phyloP scores from a whole-genome alignment of 2,329 filamentous ascomycete species.

The Alternaria sp. region DNA sequence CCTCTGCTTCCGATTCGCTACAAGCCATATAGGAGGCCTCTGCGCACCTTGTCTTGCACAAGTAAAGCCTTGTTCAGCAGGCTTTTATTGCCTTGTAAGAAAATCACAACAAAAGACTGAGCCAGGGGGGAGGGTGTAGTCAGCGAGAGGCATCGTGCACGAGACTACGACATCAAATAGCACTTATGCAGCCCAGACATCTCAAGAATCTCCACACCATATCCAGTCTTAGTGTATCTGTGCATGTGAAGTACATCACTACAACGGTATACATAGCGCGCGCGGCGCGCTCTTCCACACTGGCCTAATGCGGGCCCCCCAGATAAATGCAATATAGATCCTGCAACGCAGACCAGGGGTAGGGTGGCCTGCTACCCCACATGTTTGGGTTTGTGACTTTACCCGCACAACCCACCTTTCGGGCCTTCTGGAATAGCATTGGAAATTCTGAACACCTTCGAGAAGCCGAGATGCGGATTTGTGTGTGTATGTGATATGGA shows the following conservation, averaged over 20 bases:
- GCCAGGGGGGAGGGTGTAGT: background rate
- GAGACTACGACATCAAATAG: background rate
- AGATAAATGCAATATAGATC: constrained; percentile 15
- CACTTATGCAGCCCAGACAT: constrained; percentile 5
- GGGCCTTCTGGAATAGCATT: constrained; percentile 17
- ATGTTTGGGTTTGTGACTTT: constrained; percentile 12
- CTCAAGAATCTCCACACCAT: background rate
- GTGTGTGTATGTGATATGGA: background rate
- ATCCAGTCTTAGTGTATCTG: background rate
- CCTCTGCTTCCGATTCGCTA: too few relatives aligned
- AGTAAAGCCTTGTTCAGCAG: too few relatives aligned
- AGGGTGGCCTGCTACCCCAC: constrained; percentile 6
- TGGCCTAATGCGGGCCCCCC: constrained; percentile 6
- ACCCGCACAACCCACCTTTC: constrained; percentile 14
- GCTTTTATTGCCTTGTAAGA: too few relatives aligned
- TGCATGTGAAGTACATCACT: background rate
- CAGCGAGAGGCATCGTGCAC: background rate
- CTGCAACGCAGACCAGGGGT: constrained; percentile 10
- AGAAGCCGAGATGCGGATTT: constrained; percentile 1
- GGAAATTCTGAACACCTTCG: constrained; percentile 11
- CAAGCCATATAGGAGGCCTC: too few relatives aligned
- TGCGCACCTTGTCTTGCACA: too few relatives aligned
- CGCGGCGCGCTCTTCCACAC: background rate
- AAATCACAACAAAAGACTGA: too few relatives aligned
- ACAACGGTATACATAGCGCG: background rate